A percentile compares a stretch with the other conserved stretches of the same genome.
Evolutionary conservation across 148 eudicot genomes (phyloP).

Genomic region (Cornus suecica): DNA sequence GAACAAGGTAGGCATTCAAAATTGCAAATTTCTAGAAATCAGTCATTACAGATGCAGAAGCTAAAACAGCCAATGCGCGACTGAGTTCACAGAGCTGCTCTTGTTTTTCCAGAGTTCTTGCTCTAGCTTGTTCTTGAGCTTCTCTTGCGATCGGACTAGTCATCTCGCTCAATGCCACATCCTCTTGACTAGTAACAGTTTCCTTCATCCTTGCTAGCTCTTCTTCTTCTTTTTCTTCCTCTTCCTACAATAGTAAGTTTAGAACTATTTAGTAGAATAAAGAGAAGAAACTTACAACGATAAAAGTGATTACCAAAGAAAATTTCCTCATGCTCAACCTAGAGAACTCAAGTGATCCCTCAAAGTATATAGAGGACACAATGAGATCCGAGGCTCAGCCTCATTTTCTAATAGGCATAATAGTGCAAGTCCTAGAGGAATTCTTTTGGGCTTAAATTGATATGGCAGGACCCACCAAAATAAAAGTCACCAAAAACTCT

Average conservation of each 20-base stretch:
- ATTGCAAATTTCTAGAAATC: not conserved
- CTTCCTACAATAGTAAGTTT: constrained; percentile 45
- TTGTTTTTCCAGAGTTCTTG: constrained; percentile 54
- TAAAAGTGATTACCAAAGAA: not conserved
- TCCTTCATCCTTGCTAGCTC: constrained; percentile 48
- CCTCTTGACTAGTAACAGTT: constrained; percentile 37
- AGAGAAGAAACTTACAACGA: not conserved
- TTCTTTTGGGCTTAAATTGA: not conserved
- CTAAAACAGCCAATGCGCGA: constrained; percentile 89
- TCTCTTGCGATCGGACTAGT: constrained; percentile 51
- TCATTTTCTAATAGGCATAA: constrained; percentile 6
- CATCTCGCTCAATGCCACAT: constrained; percentile 74
- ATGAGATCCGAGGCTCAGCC: not conserved
- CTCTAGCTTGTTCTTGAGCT: constrained; percentile 66
- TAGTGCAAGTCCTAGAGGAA: not conserved
- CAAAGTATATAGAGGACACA: not conserved
- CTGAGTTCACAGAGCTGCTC: constrained; percentile 84
- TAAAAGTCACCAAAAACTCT: not conserved
- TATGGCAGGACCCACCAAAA: not conserved
- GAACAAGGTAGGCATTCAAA: not conserved
- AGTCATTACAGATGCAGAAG: constrained; percentile 87
- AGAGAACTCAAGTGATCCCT: not conserved
- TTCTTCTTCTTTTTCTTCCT: constrained; percentile 61
- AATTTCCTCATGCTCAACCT: not conserved
- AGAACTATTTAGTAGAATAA: not conserved